Conservation (phyloP, 2,329 filamentous ascomycete species). For the Knufia petricola region DNA sequence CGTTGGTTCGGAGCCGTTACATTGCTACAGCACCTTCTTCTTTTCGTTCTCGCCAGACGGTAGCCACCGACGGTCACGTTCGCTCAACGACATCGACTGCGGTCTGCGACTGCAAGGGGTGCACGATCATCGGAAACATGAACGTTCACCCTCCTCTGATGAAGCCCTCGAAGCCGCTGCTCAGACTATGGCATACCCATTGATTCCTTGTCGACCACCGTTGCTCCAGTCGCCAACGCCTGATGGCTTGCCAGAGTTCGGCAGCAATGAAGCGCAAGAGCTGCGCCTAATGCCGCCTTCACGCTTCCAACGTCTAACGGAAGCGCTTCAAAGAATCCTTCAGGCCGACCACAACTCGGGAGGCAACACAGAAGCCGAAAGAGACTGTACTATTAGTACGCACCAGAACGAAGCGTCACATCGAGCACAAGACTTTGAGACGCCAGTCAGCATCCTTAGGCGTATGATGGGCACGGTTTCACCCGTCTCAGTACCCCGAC, state of each 20-base stretch:
- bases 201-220: constrained; percentile 30
- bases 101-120: constrained; percentile 8
- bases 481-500: not conserved
- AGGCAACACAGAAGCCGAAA: not conserved
- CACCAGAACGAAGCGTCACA: not conserved
- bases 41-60: not conserved
- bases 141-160: constrained; percentile 20
- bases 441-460: not conserved
- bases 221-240: constrained; percentile 33
- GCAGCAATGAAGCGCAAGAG: constrained; percentile 29
- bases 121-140: constrained; percentile 7
- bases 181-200: constrained; percentile 25
- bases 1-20: too few species aligned
- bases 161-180: constrained; percentile 19
- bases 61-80: constrained; percentile 19
- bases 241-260: constrained; percentile 36
- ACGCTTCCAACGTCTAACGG: not conserved
- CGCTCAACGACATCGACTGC: constrained; percentile 24
- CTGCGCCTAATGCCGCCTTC: constrained; percentile 17
- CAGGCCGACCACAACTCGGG: not conserved
- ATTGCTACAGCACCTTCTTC: not conserved
- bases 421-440: not conserved
- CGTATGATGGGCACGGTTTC: not conserved
- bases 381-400: not conserved
- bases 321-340: not conserved